phyloP scores from a whole-genome alignment of 1,139 yeast genomes.

The Yamadazyma aaseri region DNA sequence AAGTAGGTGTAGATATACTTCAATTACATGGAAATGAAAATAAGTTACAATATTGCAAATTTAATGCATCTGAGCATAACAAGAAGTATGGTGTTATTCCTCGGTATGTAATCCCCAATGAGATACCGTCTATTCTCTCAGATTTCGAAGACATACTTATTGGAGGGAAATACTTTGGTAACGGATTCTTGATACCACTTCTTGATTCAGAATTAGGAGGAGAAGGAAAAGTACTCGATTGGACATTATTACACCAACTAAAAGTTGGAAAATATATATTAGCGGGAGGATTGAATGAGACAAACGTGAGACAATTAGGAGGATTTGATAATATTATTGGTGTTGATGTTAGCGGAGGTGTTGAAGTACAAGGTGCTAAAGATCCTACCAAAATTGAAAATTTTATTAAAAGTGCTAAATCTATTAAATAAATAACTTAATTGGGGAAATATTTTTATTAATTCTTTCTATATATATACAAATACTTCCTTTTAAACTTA shows the following conservation, averaged over 20 bases:
- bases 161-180: constrained; percentile 30
- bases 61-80: constrained; percentile 10
- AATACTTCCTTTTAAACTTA: too few species aligned
- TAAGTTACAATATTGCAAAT: constrained; percentile 42
- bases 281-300: constrained; percentile 88
- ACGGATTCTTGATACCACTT: constrained; percentile 45
- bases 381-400: constrained; percentile 57
- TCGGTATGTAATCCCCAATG: constrained; percentile 64
- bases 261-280: constrained; percentile 53
- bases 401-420: constrained; percentile 54
- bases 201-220: constrained; percentile 92
- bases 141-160: constrained; percentile 13
- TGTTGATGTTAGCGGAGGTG: constrained; percentile 95
- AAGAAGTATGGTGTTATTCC: constrained; percentile 62
- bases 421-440: constrained; percentile 2
- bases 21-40: constrained; percentile 90
- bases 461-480: constrained; percentile 1
- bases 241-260: constrained; percentile 47
- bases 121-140: constrained; percentile 26
- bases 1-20: constrained; percentile 65
- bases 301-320: constrained; percentile 59
- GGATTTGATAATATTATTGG: constrained; percentile 60
- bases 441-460: neutral
- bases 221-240: constrained; percentile 75
- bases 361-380: constrained; percentile 69